Evolutionary conservation across 2,329 filamentous ascomycete species (phyloP), one percentile per base, ranked within the genome.

Genomic region (Pseudogymnoascus sp.): DNA sequence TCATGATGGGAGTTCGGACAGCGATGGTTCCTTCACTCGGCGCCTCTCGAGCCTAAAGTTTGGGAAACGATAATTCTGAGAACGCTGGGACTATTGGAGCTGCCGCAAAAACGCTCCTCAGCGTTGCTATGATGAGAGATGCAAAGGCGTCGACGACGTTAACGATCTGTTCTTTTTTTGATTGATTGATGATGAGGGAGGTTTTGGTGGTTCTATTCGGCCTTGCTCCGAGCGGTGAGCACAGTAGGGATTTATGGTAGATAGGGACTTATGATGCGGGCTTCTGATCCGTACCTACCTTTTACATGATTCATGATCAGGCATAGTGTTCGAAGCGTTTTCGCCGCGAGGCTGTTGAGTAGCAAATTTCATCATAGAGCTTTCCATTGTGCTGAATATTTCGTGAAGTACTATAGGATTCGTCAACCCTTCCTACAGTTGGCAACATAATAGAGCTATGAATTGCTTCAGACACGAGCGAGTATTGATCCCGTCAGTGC

Each of bases 161-260:
- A 56, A 56, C 28, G 49, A 56, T 56, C 49, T 56, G 49, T 56
- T 56, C 49, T 56, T 56, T 56, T 56, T 56, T 56, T 56, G 49
- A 56, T 56, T 56, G 49, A 56, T 56, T 56, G 49, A 56, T 56
- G 49, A 56, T 56, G 49, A 34, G 49, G 25, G 49, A 21, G 49
- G 49, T 28, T 21, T 56, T 56, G 49, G 28, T 34, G 49, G 49
- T 56, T 56, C 28, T 34, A 56, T 56, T 56, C 49, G 16, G 49
- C n/a, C 49, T 21, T 56, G 28, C 49, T 56, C 28, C 25, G 16
- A 56, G 28, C 16, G 18, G 16, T 34, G 49, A 56, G 49, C 49
- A 56, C n/a, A 56, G 49, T 56, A 56, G 49, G 49, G 49, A 56
- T 56, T 56, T 56, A 56, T 56, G 49, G 49, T 56, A 36, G 28